These are phyloP conservation scores for Podospora anserina DNA, from an alignment of 495 filamentous ascomycete genomes.

Conservation along the genomic window DNA sequence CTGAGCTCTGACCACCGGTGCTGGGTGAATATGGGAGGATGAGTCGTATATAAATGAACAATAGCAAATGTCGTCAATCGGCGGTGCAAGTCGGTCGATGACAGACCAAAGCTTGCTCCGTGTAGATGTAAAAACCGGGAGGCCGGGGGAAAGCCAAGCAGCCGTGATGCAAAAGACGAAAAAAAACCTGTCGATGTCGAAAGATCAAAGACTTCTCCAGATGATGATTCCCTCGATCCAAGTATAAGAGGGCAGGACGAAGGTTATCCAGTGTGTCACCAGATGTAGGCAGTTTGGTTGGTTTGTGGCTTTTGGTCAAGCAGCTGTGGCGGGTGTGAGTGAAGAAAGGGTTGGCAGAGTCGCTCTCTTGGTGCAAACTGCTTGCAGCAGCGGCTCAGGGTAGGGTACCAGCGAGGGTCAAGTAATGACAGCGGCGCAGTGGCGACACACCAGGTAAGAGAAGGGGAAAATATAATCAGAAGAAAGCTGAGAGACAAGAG, in stretches of 20 bases:
- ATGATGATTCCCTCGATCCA: not conserved
- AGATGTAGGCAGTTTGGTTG: not conserved
- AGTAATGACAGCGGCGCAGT: not conserved
- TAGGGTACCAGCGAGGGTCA: not conserved
- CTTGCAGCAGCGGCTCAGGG: not conserved
- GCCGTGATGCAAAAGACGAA: not conserved
- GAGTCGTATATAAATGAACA: not conserved
- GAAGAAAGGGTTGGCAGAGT: not conserved
- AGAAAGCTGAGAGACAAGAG: not conserved
- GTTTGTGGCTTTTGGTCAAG: not conserved
- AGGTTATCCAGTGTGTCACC: not conserved
- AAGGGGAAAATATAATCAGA: not conserved
- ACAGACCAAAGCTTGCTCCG: slow-evolving; percentile 6
- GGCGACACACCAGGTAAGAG: not conserved
- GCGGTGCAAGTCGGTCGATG: not conserved
- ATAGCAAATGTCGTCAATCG: not conserved
- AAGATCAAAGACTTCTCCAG: not conserved
- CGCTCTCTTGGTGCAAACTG: not conserved
- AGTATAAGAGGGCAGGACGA: not conserved
- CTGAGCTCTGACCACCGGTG: not conserved
- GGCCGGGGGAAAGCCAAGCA: not conserved
- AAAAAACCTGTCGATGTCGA: not conserved
- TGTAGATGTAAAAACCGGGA: slow-evolving; percentile 2
- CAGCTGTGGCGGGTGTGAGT: not conserved
- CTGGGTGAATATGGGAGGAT: not conserved